phyloP scores from a whole-genome alignment of 257 asterid species.

The Solanum okadae region DNA sequence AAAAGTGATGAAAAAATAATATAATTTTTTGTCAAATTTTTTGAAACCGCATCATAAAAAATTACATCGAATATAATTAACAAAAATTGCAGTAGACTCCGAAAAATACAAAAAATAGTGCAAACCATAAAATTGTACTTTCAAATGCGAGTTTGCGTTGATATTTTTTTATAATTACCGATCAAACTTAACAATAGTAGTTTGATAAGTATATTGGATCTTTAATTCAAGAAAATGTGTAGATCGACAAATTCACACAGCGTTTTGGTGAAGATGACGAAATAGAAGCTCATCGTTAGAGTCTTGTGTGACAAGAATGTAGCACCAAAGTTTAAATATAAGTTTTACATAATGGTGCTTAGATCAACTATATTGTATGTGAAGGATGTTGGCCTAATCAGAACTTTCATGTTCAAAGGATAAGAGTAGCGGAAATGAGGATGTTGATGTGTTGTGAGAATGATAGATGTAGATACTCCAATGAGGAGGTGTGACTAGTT shows the following conservation, averaged over 20 bases:
- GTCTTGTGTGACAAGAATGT: not conserved
- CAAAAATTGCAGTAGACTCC: too few species aligned
- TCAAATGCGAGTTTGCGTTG: too few species aligned
- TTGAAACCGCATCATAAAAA: too few species aligned
- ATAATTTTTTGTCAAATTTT: too few species aligned
- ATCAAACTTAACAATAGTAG: not conserved
- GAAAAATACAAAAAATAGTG: too few species aligned
- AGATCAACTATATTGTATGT: not conserved
- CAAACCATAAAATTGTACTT: too few species aligned
- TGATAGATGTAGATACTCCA: not conserved
- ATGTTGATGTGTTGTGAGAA: not conserved
- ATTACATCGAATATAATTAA: too few species aligned
- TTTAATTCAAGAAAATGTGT: not conserved
- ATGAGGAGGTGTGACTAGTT: not conserved
- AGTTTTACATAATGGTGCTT: not conserved
- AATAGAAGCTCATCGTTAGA: not conserved
- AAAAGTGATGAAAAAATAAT: not conserved
- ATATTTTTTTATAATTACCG: too few species aligned
- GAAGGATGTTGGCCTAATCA: too few species aligned
- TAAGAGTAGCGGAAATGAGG: not conserved
- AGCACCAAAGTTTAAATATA: not conserved
- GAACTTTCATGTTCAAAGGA: not conserved
- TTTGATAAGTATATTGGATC: not conserved
- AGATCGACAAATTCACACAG: not conserved
- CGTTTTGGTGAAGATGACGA: not conserved